A percentile compares a stretch with the other conserved stretches of the same genome.
Conservation (phyloP, 2,329 filamentous ascomycete species). For the Dactylonectria macrodidyma region DNA sequence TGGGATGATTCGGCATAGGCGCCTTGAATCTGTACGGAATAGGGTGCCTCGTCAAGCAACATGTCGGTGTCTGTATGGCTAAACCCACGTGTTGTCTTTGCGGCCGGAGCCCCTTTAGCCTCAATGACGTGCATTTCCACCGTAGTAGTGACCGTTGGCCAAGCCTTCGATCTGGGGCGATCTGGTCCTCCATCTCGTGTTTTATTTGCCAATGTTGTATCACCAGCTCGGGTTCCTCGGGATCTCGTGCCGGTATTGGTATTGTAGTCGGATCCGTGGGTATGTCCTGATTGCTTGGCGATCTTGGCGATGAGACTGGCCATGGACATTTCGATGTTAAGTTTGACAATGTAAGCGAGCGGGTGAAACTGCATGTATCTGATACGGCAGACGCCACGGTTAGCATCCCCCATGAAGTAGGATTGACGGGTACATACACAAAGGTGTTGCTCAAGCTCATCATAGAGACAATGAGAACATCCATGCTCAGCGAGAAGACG, state of each 20-base stretch:
- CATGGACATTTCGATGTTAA: too few species aligned
- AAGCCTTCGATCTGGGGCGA: constrained; percentile 11
- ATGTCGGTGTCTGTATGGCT: constrained; percentile 27
- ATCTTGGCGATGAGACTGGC: constrained; percentile 5
- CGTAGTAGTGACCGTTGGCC: constrained; percentile 26
- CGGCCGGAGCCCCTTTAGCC: neutral
- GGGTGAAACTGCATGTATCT: too few species aligned
- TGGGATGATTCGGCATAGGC: neutral
- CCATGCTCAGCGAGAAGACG: too few species aligned
- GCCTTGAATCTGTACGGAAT: constrained; percentile 25
- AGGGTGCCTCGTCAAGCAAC: constrained; percentile 17
- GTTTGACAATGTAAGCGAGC: too few species aligned
- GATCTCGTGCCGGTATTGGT: too few species aligned
- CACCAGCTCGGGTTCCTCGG: constrained; percentile 14
- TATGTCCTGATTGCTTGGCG: neutral
- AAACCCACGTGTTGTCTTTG: constrained; percentile 21
- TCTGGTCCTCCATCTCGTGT: neutral
- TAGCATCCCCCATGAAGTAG: too few species aligned
- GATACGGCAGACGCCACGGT: too few species aligned
- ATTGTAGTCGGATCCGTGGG: constrained; percentile 12
- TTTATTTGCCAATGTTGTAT: constrained; percentile 2
- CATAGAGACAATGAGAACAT: too few species aligned
- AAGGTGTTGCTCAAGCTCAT: too few species aligned
- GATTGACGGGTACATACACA: too few species aligned
- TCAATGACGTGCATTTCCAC: constrained; percentile 30